phyloP scores from a whole-genome alignment of 192 early-diverging fungal species.

The Coemansia sp. region DNA sequence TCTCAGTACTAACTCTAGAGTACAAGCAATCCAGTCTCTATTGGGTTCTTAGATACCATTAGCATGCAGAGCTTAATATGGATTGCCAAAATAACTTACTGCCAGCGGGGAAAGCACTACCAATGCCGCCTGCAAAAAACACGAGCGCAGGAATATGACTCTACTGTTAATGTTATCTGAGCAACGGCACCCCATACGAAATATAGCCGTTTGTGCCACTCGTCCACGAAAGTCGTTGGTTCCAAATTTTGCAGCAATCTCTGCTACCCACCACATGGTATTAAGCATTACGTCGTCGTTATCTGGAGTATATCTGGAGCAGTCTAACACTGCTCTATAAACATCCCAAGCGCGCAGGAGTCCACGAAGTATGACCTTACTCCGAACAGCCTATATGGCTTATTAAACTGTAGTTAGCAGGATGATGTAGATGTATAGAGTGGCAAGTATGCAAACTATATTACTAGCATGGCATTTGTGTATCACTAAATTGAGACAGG shows the following conservation, averaged over 20 bases:
- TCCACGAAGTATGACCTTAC: constrained; percentile 39
- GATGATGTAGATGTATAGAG: not conserved
- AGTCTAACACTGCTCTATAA: constrained; percentile 44
- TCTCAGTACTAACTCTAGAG: too few species aligned
- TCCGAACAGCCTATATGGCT: constrained; percentile 9
- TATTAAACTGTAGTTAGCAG: not conserved
- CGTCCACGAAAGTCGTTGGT: constrained; percentile 30
- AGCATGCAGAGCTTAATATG: too few species aligned
- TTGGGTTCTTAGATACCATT: too few species aligned
- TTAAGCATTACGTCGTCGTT: constrained; percentile 47
- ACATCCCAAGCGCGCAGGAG: constrained; percentile 39
- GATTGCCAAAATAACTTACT: constrained; percentile 16
- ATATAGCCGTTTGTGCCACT: constrained; percentile 35
- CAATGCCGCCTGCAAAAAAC: constrained; percentile 40
- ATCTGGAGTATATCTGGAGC: constrained; percentile 40
- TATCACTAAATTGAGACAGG: too few species aligned
- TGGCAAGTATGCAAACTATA: not conserved
- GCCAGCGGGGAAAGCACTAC: constrained; percentile 36
- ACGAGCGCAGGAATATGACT: constrained; percentile 37
- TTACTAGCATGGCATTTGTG: not conserved
- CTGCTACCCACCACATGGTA: constrained; percentile 36
- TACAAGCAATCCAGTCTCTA: too few species aligned
- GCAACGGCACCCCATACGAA: constrained; percentile 43
- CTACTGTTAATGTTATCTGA: constrained; percentile 34
- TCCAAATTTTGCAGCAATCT: constrained; percentile 36